phyloP scores from a whole-genome alignment of 441 rosid species.

The Eugenia klotzschiana region DNA sequence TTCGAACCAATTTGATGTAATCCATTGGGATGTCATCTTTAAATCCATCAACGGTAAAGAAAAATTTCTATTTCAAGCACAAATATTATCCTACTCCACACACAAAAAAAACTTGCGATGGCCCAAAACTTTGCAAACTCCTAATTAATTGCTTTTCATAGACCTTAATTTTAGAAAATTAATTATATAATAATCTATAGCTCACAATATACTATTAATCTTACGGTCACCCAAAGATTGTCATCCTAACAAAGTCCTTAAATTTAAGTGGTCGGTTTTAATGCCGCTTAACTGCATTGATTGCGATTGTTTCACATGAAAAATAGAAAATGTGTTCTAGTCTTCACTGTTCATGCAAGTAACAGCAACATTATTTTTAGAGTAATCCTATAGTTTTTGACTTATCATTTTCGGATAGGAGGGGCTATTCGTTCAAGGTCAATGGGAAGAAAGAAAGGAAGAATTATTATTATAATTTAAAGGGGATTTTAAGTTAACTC shows the following conservation, averaged over 20 bases:
- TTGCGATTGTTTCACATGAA: neutral
- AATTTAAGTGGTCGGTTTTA: neutral
- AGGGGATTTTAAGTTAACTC: neutral
- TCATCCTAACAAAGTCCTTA: too few relatives aligned
- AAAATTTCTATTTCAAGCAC: neutral
- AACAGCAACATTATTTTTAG: neutral
- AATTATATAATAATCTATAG: too few relatives aligned
- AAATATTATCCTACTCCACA: neutral
- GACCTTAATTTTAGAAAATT: neutral
- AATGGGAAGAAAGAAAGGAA: neutral
- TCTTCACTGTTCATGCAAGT: neutral
- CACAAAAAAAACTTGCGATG: neutral
- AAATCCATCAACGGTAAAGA: neutral
- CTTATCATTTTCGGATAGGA: neutral
- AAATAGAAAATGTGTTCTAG: neutral
- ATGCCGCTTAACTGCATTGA: neutral
- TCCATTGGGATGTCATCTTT: neutral
- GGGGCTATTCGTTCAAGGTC: neutral
- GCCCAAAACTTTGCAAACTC: neutral
- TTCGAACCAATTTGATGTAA: neutral
- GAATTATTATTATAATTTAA: neutral
- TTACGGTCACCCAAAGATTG: too few relatives aligned
- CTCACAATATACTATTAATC: too few relatives aligned
- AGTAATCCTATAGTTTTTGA: neutral
- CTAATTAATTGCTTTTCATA: neutral